These are phyloP conservation scores for Selaginella moellendorffii DNA, from an alignment of 75 land plant species.

Conservation along the genomic window DNA sequence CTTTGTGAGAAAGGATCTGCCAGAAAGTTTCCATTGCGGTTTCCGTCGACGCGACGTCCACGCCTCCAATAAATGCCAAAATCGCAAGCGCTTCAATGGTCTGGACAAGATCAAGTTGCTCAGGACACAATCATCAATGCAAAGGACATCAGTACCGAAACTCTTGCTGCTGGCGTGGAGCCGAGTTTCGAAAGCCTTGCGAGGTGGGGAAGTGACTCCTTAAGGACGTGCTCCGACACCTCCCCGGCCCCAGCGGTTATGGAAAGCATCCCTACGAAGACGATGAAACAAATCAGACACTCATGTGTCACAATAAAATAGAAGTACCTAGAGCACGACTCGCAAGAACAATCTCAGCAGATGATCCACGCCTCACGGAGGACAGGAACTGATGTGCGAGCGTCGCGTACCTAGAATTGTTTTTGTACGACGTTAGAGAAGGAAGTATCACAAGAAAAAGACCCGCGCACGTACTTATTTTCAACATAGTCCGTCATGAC, in stretches of 20 bases:
- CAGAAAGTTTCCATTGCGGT: slow-evolving; percentile 64
- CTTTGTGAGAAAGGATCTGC: slow-evolving; percentile 35
- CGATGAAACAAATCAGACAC: background rate
- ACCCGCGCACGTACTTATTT: slow-evolving; percentile 35
- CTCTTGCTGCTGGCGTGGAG: slow-evolving; percentile 29
- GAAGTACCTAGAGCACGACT: slow-evolving; percentile 42
- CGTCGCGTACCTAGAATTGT: slow-evolving; percentile 48
- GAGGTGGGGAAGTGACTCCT: slow-evolving; percentile 42
- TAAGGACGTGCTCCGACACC: slow-evolving; percentile 39
- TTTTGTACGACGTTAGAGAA: background rate
- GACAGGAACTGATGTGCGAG: slow-evolving; percentile 48
- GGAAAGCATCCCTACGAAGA: slow-evolving; percentile 43
- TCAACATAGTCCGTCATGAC: slow-evolving; percentile 53
- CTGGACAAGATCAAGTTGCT: slow-evolving; percentile 26
- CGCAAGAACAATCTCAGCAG: slow-evolving; percentile 44
- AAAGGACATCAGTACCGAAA: slow-evolving; percentile 29
- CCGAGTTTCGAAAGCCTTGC: slow-evolving; percentile 41
- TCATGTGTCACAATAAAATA: background rate
- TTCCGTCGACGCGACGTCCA: slow-evolving; percentile 54
- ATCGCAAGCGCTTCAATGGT: slow-evolving; percentile 65
- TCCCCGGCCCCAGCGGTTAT: slow-evolving; percentile 61
- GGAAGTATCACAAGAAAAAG: background rate
- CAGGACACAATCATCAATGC: background rate
- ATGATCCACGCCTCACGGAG: slow-evolving; percentile 48
- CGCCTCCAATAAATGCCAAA: slow-evolving; percentile 63